Conservation (phyloP, 768 basidiomycete genomes). For the Leccinum ochraceum region DNA sequence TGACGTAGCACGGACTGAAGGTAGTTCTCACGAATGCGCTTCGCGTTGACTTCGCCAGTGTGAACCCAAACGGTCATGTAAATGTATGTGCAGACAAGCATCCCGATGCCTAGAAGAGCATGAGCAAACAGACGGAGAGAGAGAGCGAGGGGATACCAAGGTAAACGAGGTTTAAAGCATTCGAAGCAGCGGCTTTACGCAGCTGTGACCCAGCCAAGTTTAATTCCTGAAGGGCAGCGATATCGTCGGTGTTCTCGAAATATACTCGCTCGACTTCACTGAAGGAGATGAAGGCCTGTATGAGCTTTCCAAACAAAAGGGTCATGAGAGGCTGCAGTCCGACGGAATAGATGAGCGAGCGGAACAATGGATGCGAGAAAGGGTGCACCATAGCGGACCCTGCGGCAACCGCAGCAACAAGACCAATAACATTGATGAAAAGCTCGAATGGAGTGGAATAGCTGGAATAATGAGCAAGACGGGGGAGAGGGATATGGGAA, state of each 20-base stretch:
- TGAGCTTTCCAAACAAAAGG: slow-evolving; percentile 82
- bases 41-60: slow-evolving; percentile 82
- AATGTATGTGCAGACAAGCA: slow-evolving; percentile 69
- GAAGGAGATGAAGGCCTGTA: slow-evolving; percentile 71
- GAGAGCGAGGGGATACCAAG: slow-evolving; percentile 52
- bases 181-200: slow-evolving; percentile 48
- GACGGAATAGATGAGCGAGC: neutral
- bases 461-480: slow-evolving; percentile 37
- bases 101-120: slow-evolving; percentile 56
- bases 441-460: slow-evolving; percentile 76
- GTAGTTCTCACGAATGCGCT: slow-evolving; percentile 83
- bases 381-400: slow-evolving; percentile 74
- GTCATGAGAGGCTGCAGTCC: slow-evolving; percentile 69
- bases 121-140: neutral
- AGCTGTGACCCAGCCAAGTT: slow-evolving; percentile 47
- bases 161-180: slow-evolving; percentile 64
- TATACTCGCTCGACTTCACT: slow-evolving; percentile 18
- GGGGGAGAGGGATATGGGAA: neutral
- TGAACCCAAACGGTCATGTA: slow-evolving; percentile 75
- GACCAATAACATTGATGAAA: slow-evolving; percentile 64
- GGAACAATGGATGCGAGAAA: neutral
- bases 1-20: slow-evolving; percentile 80
- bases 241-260: slow-evolving; percentile 27
- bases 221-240: slow-evolving; percentile 34
- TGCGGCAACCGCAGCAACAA: slow-evolving; percentile 70